Evolutionary conservation across 2,329 filamentous ascomycete genomes (phyloP), one percentile per base, ranked within the genome.

Genomic region (Coniochaeta hoffmannii): DNA sequence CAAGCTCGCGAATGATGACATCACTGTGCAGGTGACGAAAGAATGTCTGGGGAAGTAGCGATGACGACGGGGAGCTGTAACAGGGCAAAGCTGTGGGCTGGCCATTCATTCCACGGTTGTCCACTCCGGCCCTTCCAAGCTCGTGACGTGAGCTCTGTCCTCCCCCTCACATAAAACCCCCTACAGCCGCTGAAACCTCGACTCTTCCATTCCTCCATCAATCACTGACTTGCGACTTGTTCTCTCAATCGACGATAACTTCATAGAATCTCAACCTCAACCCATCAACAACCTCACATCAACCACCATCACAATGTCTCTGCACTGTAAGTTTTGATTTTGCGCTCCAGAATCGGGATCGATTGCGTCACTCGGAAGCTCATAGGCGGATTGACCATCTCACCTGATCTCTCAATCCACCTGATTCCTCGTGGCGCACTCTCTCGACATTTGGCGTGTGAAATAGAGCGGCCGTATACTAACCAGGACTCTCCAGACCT

Each of bases 311-410:
- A 77, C 56, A 66, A 83, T 83, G 80, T 81, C 80, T 79, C 76
- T 83, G 62, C 78, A 82, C 71, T 83, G 79, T 82, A 67, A 70
- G 78, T 74, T 49, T 22, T 11, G 22, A 5, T 12, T 24, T 46
- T 12, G 19, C 24, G 6, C 26, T 32, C 28, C 22, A 14, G 12
- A 22, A 11, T 19, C 19, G 22, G 22, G 6, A 28, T 24, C 41
- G n/a, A 34, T 28, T 6, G 32, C 24, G 31, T 51, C 49, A 51
- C 30, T 24, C n/a, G 4, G 15, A 19, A 15, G 26, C 3, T 51
- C 4, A 12, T 32, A 12, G 30, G 7, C 36, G 41, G 41, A 26
- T n/a, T 15, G 4, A 17, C 15, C 36, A 22, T 41, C 36, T 41
- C 36, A 41, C 36, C 30, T 36, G 34, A 36, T 7, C 34, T 36